phyloP scores from a whole-genome alignment of 2,329 filamentous ascomycete genomes.

The Phialocephala sp. region DNA sequence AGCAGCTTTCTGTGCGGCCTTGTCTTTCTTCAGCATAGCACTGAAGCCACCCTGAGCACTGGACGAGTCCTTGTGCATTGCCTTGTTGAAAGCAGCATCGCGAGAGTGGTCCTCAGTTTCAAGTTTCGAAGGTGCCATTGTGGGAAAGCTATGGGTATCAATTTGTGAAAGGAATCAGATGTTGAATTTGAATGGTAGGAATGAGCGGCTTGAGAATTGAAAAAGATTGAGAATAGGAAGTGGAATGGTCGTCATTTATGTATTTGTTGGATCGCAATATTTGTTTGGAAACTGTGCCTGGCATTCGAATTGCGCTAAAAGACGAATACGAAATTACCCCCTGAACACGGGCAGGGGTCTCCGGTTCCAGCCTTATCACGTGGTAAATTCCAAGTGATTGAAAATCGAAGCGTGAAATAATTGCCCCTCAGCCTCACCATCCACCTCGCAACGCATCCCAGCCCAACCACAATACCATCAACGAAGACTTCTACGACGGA shows the following conservation, averaged over 20 bases:
- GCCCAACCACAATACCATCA: not conserved
- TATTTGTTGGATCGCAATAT: not conserved
- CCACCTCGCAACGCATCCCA: conserved; percentile 10
- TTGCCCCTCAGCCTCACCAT: conserved; percentile 25
- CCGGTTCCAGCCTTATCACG: not conserved
- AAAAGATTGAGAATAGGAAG: not conserved
- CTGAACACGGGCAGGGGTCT: not conserved
- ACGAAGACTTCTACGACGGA: not conserved
- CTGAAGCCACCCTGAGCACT: conserved; percentile 73
- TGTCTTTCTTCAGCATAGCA: conserved; percentile 87
- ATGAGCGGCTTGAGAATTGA: conserved; percentile 8
- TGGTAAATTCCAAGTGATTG: not conserved
- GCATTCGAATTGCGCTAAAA: not conserved
- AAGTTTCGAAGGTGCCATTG: conserved; percentile 53
- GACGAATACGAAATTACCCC: not conserved
- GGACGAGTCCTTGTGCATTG: conserved; percentile 76
- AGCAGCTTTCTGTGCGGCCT: conserved; percentile 77
- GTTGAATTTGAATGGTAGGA: conserved; percentile 2
- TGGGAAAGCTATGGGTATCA: conserved; percentile 13
- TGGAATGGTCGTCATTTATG: not conserved
- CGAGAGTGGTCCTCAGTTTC: conserved; percentile 83
- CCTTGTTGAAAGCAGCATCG: conserved; percentile 91
- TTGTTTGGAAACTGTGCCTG: conserved; percentile 6
- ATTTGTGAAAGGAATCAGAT: not conserved
- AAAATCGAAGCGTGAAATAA: not conserved